Evolutionary conservation across 176 grass and related monocot genomes (phyloP), one percentile per base, ranked within the genome.

Genomic region (Carex scoparia): DNA sequence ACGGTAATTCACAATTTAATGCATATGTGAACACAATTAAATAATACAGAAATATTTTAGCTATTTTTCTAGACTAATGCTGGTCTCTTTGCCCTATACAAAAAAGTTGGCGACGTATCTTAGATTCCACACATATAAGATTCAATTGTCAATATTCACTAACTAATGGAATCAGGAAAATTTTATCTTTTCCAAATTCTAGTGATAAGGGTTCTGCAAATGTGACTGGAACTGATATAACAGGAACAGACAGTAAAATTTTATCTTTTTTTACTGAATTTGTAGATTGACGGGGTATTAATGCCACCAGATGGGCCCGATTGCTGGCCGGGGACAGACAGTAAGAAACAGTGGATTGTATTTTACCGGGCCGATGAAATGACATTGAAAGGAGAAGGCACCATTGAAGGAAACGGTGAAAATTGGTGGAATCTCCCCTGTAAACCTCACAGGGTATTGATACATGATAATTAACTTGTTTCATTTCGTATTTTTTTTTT

Each of bases 351-450:
- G 23, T 94, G 94, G 92, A 18, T 94, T 0, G 86, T 92, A 8
- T 97, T 94, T 88, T 92, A 94, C 64, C 91, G 65, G 73, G 66
- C 71, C 51, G 70, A 92, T 54, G 85, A 78, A 44, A 87, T 94
- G 89, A 97, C 85, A 28, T 86, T 97, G 40, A 72, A 80, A 1
- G 90, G 92, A 10, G 80, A 57, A 35, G 94, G 92, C 78, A 94
- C 90, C 60, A 69, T 97, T 84, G 90, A 97, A 79, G 92, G 94
- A 70, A 97, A 92, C 54, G 94, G 92, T 15, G 90, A 94, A 84
- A 88, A 88, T 3, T 92, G 94, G 94, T 94, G 94, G 94, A 84
- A 86, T 6, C 92, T 97, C 76, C 92, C 94, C 0, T 94, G 94
- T 86, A 97, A 97, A 69, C 94, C 92, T 78, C 94, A 97, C 70